phyloP scores from a whole-genome alignment of 2,329 filamentous ascomycete species.

The Ploettnerulaceae sp. region DNA sequence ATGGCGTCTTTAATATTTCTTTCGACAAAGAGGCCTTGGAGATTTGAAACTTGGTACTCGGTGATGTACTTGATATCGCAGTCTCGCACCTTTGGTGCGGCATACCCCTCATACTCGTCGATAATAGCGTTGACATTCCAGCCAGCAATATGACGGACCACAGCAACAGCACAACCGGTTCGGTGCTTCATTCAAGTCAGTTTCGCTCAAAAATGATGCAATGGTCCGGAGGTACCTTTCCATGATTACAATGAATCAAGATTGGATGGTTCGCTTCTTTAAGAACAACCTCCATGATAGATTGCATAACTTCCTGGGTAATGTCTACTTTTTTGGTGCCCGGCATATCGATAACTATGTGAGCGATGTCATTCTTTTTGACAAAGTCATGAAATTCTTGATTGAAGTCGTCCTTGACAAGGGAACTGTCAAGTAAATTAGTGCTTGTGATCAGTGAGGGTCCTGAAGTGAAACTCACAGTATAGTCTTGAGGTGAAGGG shows the following conservation, averaged over 20 bases:
- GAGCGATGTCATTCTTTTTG: constrained; percentile 59
- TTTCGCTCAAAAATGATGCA: constrained; percentile 4
- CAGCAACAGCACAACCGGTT: constrained; percentile 82
- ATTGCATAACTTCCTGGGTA: constrained; percentile 59
- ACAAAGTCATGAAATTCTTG: constrained; percentile 58
- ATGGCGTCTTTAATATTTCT: neutral
- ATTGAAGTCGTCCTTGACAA: constrained; percentile 58
- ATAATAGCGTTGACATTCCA: constrained; percentile 60
- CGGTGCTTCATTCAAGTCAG: constrained; percentile 55
- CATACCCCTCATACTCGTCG: constrained; percentile 68
- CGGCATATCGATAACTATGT: constrained; percentile 71
- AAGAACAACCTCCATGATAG: constrained; percentile 66
- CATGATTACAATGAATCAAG: constrained; percentile 89
- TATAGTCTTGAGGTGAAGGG: constrained; percentile 70
- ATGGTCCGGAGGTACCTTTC: constrained; percentile 64
- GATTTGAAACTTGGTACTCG: constrained; percentile 41
- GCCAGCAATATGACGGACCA: constrained; percentile 67
- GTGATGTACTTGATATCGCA: constrained; percentile 56
- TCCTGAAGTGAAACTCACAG: constrained; percentile 49
- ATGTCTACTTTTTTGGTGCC: constrained; percentile 84
- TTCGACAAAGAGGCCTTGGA: constrained; percentile 36
- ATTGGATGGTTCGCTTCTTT: constrained; percentile 72
- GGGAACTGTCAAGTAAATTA: constrained; percentile 42
- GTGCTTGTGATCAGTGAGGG: neutral
- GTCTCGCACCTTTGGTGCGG: constrained; percentile 54